Conservation (phyloP, 1,139 yeast genomes). For the Hansenula lynferdii region DNA sequence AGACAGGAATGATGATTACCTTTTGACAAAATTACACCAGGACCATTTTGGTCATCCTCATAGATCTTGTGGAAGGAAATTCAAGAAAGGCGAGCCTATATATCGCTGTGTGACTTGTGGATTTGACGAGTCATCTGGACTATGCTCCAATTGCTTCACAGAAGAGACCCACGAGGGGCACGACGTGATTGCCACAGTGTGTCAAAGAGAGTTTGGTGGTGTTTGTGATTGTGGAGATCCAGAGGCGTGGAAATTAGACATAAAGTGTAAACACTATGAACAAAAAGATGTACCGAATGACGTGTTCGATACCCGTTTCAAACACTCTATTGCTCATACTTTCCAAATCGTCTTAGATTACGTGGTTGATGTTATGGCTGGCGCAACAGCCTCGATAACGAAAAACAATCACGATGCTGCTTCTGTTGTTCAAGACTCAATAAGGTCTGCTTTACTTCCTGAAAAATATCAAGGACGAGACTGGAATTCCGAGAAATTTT, state of each 20-base stretch:
- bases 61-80: conserved; percentile 73
- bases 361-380: conserved; percentile 62
- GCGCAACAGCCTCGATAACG: conserved; percentile 24
- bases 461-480: conserved; percentile 40
- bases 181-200: conserved; percentile 65
- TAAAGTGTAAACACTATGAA: conserved; percentile 45
- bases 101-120: conserved; percentile 83
- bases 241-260: conserved; percentile 62
- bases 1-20: conserved; percentile 16
- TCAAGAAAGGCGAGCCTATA: conserved; percentile 82
- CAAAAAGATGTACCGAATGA: conserved; percentile 9
- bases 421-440: conserved; percentile 20
- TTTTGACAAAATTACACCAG: conserved; percentile 26
- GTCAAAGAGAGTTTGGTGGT: conserved; percentile 83
- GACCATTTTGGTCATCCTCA: conserved; percentile 53
- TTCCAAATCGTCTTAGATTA: conserved; percentile 63
- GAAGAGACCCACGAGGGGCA: conserved; percentile 73
- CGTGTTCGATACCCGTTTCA: too few relatives aligned
- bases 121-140: conserved; percentile 79
- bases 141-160: conserved; percentile 76
- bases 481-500: conserved; percentile 44
- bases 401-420: conserved; percentile 11
- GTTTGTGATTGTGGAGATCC: conserved; percentile 95
- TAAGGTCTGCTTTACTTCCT: conserved; percentile 30
- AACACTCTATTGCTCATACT: conserved; percentile 35